These are phyloP conservation scores for Entoloma clypeatum DNA, from an alignment of 1,284 basidiomycete genomes.

Conservation along the genomic window DNA sequence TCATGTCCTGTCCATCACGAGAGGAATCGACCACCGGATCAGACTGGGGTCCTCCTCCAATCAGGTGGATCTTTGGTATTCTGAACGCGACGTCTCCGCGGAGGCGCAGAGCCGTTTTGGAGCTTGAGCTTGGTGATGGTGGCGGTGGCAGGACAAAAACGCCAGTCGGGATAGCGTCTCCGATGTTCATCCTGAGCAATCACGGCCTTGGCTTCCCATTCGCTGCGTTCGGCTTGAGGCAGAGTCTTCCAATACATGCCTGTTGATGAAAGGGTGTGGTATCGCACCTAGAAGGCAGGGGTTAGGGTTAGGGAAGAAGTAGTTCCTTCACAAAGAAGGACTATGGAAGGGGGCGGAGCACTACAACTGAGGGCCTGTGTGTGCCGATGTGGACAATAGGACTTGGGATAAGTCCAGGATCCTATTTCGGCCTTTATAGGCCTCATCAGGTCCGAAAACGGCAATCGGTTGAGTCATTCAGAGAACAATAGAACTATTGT, in stretches of 20 bases:
- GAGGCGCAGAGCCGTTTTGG: constrained; percentile 30
- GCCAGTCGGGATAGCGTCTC: constrained; percentile 72
- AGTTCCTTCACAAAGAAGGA: too few relatives aligned
- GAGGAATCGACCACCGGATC: constrained; percentile 22
- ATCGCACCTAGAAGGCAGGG: not conserved
- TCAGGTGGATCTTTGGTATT: constrained; percentile 31
- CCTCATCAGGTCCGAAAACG: too few relatives aligned
- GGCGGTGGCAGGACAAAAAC: constrained; percentile 63
- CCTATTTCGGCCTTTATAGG: too few relatives aligned
- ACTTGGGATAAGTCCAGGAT: too few relatives aligned
- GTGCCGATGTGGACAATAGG: too few relatives aligned
- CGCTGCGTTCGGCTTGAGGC: constrained; percentile 54
- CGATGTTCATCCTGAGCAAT: constrained; percentile 76
- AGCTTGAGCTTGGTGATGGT: constrained; percentile 43
- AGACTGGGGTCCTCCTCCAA: constrained; percentile 14
- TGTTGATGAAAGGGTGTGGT: constrained; percentile 14
- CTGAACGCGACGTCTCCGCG: constrained; percentile 24
- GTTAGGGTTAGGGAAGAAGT: too few relatives aligned
- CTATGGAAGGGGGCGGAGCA: too few relatives aligned
- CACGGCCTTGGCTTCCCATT: constrained; percentile 74
- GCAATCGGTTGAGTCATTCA: too few relatives aligned
- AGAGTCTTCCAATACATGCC: constrained; percentile 63
- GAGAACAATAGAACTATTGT: too few relatives aligned
- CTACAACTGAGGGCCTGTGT: too few relatives aligned
- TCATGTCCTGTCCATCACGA: constrained; percentile 27